Evolutionary conservation across 2,329 filamentous ascomycete species (phyloP), one percentile per base, ranked within the genome.

Genomic region (Colletotrichum truncatum): DNA sequence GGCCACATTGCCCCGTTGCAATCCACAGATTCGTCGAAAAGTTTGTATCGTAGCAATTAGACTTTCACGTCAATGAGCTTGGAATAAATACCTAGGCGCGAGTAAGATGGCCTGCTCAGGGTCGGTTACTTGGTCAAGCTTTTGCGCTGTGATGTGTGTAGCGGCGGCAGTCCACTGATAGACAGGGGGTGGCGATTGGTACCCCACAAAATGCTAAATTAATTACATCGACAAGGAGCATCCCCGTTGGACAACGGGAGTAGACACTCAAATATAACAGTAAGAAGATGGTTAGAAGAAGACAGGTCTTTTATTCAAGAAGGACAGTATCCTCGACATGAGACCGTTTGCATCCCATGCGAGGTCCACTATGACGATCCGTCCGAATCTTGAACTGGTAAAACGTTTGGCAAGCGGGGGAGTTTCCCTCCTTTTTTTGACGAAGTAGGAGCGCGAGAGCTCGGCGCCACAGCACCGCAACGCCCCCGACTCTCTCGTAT

Each of bases 131-230:
- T n/a, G n/a, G n/a, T n/a, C n/a, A n/a, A n/a, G n/a, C n/a, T 18
- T 18, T 41, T 41, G 26, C 12, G n/a, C 32, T 18, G 28, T 23
- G 25, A 28, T 8, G 25, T 11, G 28, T 3, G 48, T 18, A 23
- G 23, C 56, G 32, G 18, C 4, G n/a, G 25, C 23, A 49, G 34
- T 49, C 59, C 36, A 43, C 34, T 59, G 46, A 52, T 46, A 25
- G 57, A 36, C 61, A 61, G 48, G 48, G 46, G 41, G 16, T 34
- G 41, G 55, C 18, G 14, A 18, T 18, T 14, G 32, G 21, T 7
- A 41, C 57, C 62, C 62, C 62, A 62, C 39, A 55, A 36, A 62
- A 30, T 49, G n/a, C 32, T 34, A 55, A 65, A 45, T 55, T 43
- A 62, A 41, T 41, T 12, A 12, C 4, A 14, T 28, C 45, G 46